Conservation (phyloP, 192 early-diverging fungal species). For the Kickxella alabastrina region DNA sequence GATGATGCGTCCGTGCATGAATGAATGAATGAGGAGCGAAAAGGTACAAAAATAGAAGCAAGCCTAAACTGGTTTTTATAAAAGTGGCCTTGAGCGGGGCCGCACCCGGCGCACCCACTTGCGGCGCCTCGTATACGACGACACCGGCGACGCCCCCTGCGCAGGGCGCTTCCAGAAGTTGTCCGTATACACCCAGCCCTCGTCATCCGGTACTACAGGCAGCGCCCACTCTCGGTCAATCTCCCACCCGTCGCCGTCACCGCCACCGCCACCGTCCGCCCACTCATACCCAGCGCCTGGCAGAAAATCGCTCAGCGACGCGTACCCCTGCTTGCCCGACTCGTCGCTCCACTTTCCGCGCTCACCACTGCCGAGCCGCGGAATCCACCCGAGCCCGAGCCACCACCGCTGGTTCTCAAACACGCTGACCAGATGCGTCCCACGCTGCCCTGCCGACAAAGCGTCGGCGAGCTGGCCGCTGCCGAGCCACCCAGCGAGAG, state of each 20-base stretch:
- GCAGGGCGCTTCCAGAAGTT: slow-evolving; percentile 61
- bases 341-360: slow-evolving; percentile 66
- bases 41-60: too few species aligned
- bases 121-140: slow-evolving; percentile 59
- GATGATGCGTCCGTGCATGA: too few species aligned
- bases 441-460: too few species aligned
- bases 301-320: slow-evolving; percentile 56
- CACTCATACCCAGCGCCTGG: slow-evolving; percentile 58
- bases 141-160: slow-evolving; percentile 37
- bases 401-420: slow-evolving; percentile 83
- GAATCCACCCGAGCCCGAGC: slow-evolving; percentile 70
- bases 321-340: slow-evolving; percentile 49
- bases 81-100: too few species aligned
- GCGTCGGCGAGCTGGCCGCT: slow-evolving; percentile 21
- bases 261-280: too few species aligned
- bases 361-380: slow-evolving; percentile 59
- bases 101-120: slow-evolving; percentile 59
- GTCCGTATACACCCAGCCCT: slow-evolving; percentile 69
- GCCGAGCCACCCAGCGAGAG: slow-evolving; percentile 30
- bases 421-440: slow-evolving; percentile 38
- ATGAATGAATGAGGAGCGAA: too few species aligned
- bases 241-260: slow-evolving; percentile 56
- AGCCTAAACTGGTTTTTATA: too few species aligned
- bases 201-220: slow-evolving; percentile 48
- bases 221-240: slow-evolving; percentile 53